Evolutionary conservation across 768 basidiomycete genomes (phyloP).

Genomic region (Myochromella boudieri): DNA sequence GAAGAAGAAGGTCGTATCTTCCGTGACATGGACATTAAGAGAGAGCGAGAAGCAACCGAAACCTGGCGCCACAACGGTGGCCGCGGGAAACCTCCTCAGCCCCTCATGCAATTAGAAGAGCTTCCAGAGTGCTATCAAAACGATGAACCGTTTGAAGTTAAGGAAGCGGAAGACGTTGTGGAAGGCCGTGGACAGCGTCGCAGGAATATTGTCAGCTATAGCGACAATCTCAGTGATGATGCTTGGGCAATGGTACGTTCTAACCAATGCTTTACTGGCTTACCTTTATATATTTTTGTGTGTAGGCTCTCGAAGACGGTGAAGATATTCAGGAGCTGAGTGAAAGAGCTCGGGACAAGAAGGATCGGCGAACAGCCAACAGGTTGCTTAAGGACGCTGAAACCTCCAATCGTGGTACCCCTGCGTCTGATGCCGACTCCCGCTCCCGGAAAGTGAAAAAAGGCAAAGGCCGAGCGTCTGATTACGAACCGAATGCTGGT

Average conservation of each 20-base stretch:
- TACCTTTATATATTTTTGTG: constrained; percentile 5
- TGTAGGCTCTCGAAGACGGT: constrained; percentile 75
- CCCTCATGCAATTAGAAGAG: constrained; percentile 84
- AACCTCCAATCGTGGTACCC: constrained; percentile 62
- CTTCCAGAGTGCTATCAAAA: constrained; percentile 90
- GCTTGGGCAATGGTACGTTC: constrained; percentile 80
- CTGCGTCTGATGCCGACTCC: constrained; percentile 58
- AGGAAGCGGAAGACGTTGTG: constrained; percentile 59
- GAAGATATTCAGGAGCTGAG: constrained; percentile 76
- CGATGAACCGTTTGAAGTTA: constrained; percentile 73
- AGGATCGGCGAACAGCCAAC: constrained; percentile 59
- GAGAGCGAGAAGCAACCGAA: constrained; percentile 65
- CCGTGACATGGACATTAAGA: constrained; percentile 77
- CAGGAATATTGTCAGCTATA: constrained; percentile 86
- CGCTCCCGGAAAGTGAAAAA: constrained; percentile 61
- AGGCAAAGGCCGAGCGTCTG: constrained; percentile 55
- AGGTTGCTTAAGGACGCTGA: constrained; percentile 61
- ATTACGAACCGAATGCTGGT: constrained; percentile 49
- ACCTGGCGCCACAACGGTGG: constrained; percentile 74
- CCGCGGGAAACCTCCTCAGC: constrained; percentile 73
- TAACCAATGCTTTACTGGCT: constrained; percentile 1
- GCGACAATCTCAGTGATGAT: constrained; percentile 91
- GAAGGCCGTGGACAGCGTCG: constrained; percentile 87
- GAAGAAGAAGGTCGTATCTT: constrained; percentile 80
- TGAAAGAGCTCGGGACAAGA: constrained; percentile 63